Base-by-base conservation (phyloP, 345 rosid genomes). In the Lepidium sativum region DNA sequence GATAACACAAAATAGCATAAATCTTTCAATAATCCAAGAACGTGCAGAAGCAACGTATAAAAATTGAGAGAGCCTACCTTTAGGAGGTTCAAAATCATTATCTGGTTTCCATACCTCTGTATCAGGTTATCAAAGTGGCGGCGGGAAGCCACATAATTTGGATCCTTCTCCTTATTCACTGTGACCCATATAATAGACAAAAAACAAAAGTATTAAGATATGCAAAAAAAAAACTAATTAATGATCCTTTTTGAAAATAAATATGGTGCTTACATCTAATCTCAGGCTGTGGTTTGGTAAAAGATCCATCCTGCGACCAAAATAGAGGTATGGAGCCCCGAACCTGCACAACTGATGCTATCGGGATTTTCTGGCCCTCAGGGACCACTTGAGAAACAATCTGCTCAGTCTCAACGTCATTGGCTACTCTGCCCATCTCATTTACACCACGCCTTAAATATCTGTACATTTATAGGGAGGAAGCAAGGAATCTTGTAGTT, bases 351-450 rank as follows among this genome's bases (percentile, higher is more conserved):
- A 82, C 86, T 47, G 97, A 94, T 80, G 95, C 73, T 68, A 90
- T 82, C 57, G 82, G 87, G 60, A 76, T 65, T 37, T 79, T 81
- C 59, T 63, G 44, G 51, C 86, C 95, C 32, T 68, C 84, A 50
- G 84, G 82, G 77, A 77, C 85, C 64, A 82, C 92, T 79, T 77
- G 90, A 72, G 80, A 78, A 67, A 90, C 82, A 61, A 94, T 88
- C 65, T 94, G 99, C 61, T 94, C 97, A 0, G 95, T 90, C 85
- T 94, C 99, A 42, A 94, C 99, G 65, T 90, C 97, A 70, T 94
- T 94, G 55, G 99, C 99, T 45, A 94, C 97, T 75, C 87, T 81
- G 57, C 99, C 99, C 70, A 73, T 77, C 55, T 81, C 82, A 71
- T 86, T 88, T 45, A 94, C 91, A 43, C 99, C 99, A n/a, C 97